Evolutionary conservation across 2,329 filamentous ascomycete species (phyloP).

Genomic region (Xylariaceae sp.): DNA sequence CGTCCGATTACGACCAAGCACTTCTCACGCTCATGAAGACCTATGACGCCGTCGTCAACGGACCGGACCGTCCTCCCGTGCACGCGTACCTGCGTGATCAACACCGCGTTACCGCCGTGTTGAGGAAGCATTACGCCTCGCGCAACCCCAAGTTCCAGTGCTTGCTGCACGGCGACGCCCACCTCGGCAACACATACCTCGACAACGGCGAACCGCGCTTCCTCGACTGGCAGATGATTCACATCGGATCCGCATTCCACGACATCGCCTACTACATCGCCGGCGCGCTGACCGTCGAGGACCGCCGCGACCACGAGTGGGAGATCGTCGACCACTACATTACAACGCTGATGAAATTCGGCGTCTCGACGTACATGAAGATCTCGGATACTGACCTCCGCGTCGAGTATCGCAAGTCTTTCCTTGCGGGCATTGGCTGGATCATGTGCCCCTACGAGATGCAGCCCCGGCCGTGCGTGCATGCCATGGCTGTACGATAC

Average conservation of each 20-base stretch:
- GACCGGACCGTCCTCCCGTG: conserved; percentile 28
- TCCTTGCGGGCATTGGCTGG: conserved; percentile 35
- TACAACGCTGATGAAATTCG: conserved; percentile 23
- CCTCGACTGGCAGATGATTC: conserved; percentile 37
- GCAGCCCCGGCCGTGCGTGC: conserved; percentile 34
- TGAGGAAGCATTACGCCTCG: conserved; percentile 33
- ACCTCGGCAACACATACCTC: conserved; percentile 36
- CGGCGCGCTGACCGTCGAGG: conserved; percentile 33
- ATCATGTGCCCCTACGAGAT: conserved; percentile 35
- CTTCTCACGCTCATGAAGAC: conserved; percentile 28
- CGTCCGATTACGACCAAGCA: conserved; percentile 30
- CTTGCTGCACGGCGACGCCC: conserved; percentile 36
- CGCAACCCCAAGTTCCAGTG: conserved; percentile 35
- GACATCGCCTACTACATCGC: conserved; percentile 37
- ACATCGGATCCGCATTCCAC: conserved; percentile 36
- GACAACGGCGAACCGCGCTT: conserved; percentile 30
- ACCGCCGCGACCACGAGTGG: conserved; percentile 34
- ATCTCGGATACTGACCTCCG: conserved; percentile 27
- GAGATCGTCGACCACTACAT: conserved; percentile 36
- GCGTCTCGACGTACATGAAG: conserved; percentile 26
- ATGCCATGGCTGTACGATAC: conserved; percentile 33
- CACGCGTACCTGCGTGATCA: conserved; percentile 30
- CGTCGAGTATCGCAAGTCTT: conserved; percentile 34
- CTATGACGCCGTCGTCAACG: conserved; percentile 26
- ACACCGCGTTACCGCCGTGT: conserved; percentile 28